phyloP scores from a whole-genome alignment of 805 yeast genomes.

The Pichia thaimueangensis region DNA sequence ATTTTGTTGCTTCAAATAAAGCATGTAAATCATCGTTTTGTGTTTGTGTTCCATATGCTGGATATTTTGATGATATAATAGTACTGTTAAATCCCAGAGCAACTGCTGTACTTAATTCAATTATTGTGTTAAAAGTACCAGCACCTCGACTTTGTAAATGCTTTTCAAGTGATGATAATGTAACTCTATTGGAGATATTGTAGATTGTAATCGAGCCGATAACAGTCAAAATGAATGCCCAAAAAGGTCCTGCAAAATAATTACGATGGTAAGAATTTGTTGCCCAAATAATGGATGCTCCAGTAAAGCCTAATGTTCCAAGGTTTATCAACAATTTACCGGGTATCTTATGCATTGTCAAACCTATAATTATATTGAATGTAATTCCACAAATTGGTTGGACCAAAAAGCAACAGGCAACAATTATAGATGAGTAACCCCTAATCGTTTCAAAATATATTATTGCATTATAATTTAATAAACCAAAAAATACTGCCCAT shows the following conservation, averaged over 20 bases:
- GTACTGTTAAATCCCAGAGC: constrained; percentile 39
- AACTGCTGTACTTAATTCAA: constrained; percentile 35
- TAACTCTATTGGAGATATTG: constrained; percentile 39
- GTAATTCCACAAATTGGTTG: constrained; percentile 36
- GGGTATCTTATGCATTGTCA: constrained; percentile 38
- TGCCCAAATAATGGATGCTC: constrained; percentile 36
- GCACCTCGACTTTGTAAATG: constrained; percentile 39
- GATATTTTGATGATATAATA: constrained; percentile 30
- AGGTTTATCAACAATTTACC: constrained; percentile 33
- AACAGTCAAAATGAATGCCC: constrained; percentile 34
- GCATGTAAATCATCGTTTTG: constrained; percentile 19
- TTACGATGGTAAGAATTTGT: constrained; percentile 29
- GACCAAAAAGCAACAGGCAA: constrained; percentile 39
- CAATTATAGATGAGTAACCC: constrained; percentile 33
- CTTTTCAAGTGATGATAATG: constrained; percentile 35
- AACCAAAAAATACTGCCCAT: constrained; percentile 40
- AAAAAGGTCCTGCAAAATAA: constrained; percentile 42
- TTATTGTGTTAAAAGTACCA: constrained; percentile 40
- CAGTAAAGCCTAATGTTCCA: constrained; percentile 32
- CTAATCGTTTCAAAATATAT: constrained; percentile 38
- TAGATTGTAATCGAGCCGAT: constrained; percentile 43
- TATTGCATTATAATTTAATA: constrained; percentile 33
- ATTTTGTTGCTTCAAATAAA: constrained; percentile 30
- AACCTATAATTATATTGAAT: constrained; percentile 41
- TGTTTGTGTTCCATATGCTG: constrained; percentile 25